phyloP scores from a whole-genome alignment of 2,329 filamentous ascomycete genomes.

The Colletotrichum orbiculare region DNA sequence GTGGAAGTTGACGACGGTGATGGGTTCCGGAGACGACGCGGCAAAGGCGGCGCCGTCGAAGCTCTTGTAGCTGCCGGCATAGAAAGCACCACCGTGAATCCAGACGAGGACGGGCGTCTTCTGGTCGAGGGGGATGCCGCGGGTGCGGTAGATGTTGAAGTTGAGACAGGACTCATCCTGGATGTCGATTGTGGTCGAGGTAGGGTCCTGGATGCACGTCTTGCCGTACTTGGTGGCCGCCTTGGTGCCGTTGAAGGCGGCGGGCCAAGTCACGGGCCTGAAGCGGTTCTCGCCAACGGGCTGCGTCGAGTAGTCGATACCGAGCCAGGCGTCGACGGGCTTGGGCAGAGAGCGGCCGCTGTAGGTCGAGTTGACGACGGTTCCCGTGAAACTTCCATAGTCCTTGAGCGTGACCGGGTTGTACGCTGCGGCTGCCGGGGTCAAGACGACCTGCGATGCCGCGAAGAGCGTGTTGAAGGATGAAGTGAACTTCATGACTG shows the following conservation, averaged over 20 bases:
- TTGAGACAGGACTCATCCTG: conserved; percentile 50
- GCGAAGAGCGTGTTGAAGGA: conserved; percentile 22
- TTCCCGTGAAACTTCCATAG: conserved; percentile 54
- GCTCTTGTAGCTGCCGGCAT: conserved; percentile 45
- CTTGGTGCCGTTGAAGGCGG: conserved; percentile 52
- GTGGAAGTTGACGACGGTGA: conserved; percentile 73
- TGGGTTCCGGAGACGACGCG: conserved; percentile 55
- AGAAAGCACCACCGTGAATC: conserved; percentile 54
- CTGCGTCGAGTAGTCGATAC: conserved; percentile 57
- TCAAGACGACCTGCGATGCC: conserved; percentile 24
- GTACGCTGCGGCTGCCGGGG: conserved; percentile 23
- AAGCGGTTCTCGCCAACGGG: conserved; percentile 55
- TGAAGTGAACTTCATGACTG: conserved; percentile 24
- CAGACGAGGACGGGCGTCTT: conserved; percentile 53
- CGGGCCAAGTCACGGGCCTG: conserved; percentile 51
- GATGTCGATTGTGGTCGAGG: conserved; percentile 26
- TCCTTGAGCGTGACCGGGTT: conserved; percentile 45
- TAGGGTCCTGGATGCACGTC: conserved; percentile 53
- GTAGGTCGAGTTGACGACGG: conserved; percentile 47
- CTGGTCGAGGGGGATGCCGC: conserved; percentile 45
- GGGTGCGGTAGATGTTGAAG: conserved; percentile 53
- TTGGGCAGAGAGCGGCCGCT: conserved; percentile 45
- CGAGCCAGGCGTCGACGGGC: conserved; percentile 59
- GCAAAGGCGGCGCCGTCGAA: conserved; percentile 50
- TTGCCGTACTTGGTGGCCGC: conserved; percentile 53